These are phyloP conservation scores for Hordeum marinum DNA, from an alignment of 176 grass and related monocot species.

Conservation along the genomic window DNA sequence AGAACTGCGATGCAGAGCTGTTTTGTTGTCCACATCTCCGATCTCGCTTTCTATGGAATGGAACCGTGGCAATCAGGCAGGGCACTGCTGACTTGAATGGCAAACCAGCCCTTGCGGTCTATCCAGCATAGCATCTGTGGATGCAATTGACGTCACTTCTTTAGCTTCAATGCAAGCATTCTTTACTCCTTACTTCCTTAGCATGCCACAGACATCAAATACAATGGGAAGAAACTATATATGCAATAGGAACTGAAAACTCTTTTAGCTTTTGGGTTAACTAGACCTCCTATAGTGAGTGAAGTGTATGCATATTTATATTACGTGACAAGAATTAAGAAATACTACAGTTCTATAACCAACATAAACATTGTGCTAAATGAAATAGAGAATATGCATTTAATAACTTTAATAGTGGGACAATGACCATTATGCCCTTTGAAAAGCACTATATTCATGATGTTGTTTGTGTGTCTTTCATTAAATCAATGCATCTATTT, in stretches of 20 bases:
- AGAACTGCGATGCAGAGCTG: constrained; percentile 30
- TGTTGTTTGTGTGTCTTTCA: too few species aligned
- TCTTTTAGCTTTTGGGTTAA: neutral
- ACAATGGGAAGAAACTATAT: neutral
- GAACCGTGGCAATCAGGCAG: neutral
- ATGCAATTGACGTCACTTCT: neutral
- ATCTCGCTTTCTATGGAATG: neutral
- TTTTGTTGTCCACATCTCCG: constrained; percentile 50
- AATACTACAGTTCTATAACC: neutral
- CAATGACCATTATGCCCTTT: neutral
- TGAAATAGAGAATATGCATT: neutral
- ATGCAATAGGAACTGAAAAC: neutral
- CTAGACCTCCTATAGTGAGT: neutral
- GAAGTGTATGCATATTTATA: neutral
- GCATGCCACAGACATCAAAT: neutral
- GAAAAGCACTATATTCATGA: too few species aligned
- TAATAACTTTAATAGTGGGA: neutral
- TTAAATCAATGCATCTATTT: too few species aligned
- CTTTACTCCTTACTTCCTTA: neutral
- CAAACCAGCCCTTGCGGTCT: neutral
- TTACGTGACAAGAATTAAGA: neutral
- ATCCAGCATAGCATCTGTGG: neutral
- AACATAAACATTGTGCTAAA: neutral
- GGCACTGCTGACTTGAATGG: neutral
- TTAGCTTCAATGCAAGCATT: neutral